phyloP scores from a whole-genome alignment of 495 filamentous ascomycete genomes.

The Aspergillus wentii region DNA sequence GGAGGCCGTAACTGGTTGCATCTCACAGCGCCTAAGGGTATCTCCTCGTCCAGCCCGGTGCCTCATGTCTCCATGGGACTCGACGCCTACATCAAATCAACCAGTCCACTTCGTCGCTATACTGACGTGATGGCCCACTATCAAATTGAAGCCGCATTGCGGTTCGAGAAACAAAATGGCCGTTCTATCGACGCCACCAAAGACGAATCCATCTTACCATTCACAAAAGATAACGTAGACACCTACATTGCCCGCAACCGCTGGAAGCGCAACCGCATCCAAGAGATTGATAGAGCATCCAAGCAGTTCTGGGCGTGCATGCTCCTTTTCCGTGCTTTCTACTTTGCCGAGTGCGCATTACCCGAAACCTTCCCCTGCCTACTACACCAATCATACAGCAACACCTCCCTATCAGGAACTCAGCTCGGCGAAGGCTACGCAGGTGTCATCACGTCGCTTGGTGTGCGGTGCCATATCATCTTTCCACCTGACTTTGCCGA shows the following conservation, averaged over 20 bases:
- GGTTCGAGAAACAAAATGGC: slow-evolving; percentile 58
- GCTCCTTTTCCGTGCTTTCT: slow-evolving; percentile 70
- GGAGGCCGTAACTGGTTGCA: slow-evolving; percentile 27
- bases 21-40: slow-evolving; percentile 40
- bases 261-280: slow-evolving; percentile 30
- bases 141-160: slow-evolving; percentile 81
- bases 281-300: slow-evolving; percentile 27
- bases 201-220: slow-evolving; percentile 54
- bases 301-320: slow-evolving; percentile 59
- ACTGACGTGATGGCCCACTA: slow-evolving; percentile 82
- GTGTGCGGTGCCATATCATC: slow-evolving; percentile 25
- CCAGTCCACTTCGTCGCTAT: slow-evolving; percentile 82
- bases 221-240: slow-evolving; percentile 53
- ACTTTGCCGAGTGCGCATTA: slow-evolving; percentile 60
- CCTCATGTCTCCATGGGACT: slow-evolving; percentile 59
- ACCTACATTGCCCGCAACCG: slow-evolving; percentile 26
- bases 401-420: slow-evolving; percentile 25
- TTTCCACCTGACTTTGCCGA: slow-evolving; percentile 25
- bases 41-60: slow-evolving; percentile 45
- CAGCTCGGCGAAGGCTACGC: slow-evolving; percentile 14
- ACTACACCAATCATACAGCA: slow-evolving; percentile 32
- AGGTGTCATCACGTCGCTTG: slow-evolving; percentile 27
- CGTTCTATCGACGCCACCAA: slow-evolving; percentile 42
- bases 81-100: slow-evolving; percentile 70
- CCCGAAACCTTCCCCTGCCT: slow-evolving; percentile 58